Conservation (phyloP, 163 green algal genomes). For the Dunaliella salina region DNA sequence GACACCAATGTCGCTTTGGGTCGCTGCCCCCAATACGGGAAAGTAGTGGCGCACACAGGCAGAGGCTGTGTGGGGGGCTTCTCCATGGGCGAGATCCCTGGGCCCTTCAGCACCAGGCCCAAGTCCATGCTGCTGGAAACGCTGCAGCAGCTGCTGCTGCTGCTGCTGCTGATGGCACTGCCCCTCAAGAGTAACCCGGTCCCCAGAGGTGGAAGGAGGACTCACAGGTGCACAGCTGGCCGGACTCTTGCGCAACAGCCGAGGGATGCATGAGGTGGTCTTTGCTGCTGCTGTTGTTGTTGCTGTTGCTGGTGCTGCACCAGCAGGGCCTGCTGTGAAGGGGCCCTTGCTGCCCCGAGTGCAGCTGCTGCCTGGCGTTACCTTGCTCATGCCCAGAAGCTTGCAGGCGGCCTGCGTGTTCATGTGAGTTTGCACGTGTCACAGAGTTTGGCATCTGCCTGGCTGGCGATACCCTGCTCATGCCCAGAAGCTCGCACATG, state of each 20-base stretch:
- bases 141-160: not conserved
- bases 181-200: too few species aligned
- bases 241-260: not conserved
- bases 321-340: not conserved
- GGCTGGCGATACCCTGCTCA: not conserved
- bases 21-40: not conserved
- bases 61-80: too few species aligned
- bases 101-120: too few species aligned
- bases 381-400: not conserved
- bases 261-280: not conserved
- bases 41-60: not conserved
- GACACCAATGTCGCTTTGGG: not conserved
- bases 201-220: not conserved
- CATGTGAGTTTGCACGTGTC: not conserved
- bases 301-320: not conserved
- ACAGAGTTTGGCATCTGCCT: not conserved
- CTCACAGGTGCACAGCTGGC: not conserved
- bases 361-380: not conserved
- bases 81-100: too few species aligned
- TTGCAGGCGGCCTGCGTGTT: not conserved
- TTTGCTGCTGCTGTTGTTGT: not conserved
- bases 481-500: not conserved
- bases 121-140: too few species aligned
- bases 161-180: not conserved
- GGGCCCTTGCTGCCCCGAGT: too few species aligned